Base-by-base conservation (phyloP, 257 asterid species). In the Petrea volubilis region DNA sequence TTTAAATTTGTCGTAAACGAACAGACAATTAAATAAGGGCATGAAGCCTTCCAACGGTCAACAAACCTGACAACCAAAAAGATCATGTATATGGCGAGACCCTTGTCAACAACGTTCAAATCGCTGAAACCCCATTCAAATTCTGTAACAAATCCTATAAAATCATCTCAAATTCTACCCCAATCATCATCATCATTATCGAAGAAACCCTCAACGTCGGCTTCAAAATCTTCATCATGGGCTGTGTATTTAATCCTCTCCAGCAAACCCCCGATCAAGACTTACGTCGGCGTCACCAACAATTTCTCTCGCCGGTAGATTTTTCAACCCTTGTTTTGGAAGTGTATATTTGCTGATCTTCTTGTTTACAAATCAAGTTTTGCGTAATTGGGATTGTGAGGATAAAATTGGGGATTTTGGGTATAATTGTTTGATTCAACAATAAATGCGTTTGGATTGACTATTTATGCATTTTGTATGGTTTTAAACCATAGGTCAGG, bases 231-330 rank as follows among this genome's bases (percentile, higher is more conserved):
- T 58, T 1, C 77, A 15, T 33, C 77, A 31, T 92, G 97, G 98
- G 64, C 82, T 18, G 96, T 90, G 28, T 92, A 92, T 77, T 79
- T 92, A 52, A 92, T 88, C 69, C 81, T 92, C 70, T 92, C 98
- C 59, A 85, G 90, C 64, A 88, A 85, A 31, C 80, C 89, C 15
- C 96, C 96, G 1, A 77, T 78, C 75, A 92, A 90, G 64, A 90
- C 97, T 7, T 92, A 92, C 55, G 95, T 92, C 24, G 98, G 98
- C 2, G 92, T 85, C 71, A 90, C 98, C 65, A 88, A 83, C 79
- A 80, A 85, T 79, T 90, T 92, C 80, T 67, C 86, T 63, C 90
- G 90, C 70, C 94, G 98, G 98, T 90, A 76, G 17, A 70, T 64
- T 41, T 2, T 34, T 21, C 34, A 14, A 31, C 5, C 15, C 25